Conservation (phyloP, 257 asterid species). For the Nicotiana paniculata region DNA sequence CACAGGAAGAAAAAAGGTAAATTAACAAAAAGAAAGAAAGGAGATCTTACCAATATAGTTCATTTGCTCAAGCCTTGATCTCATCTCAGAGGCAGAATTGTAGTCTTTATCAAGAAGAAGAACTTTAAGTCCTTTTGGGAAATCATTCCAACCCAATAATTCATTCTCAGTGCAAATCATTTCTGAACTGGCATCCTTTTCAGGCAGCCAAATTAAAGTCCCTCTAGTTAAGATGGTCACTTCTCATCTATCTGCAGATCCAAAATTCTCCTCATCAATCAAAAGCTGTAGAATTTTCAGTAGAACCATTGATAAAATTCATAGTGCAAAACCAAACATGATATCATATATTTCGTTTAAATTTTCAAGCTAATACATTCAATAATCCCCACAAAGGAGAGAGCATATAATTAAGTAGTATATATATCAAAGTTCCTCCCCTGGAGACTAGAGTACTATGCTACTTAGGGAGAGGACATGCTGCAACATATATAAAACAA, state of each 20-base stretch:
- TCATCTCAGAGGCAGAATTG: conserved; percentile 26
- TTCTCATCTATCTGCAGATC: conserved; percentile 9
- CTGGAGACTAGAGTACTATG: too few relatives aligned
- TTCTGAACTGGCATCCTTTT: conserved; percentile 40
- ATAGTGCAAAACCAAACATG: too few relatives aligned
- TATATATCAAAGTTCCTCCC: too few relatives aligned
- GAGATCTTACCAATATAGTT: conserved; percentile 28
- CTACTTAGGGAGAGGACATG: neutral
- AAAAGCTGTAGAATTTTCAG: neutral
- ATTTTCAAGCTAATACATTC: too few relatives aligned
- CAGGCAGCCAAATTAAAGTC: conserved; percentile 14
- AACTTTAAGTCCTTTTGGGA: conserved; percentile 47
- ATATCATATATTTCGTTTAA: too few relatives aligned
- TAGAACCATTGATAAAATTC: neutral
- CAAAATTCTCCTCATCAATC: neutral
- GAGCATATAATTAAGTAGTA: too few relatives aligned
- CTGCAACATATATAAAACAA: neutral
- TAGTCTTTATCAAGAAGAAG: conserved; percentile 34
- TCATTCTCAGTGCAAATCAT: conserved; percentile 47
- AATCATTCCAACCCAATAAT: conserved; percentile 42
- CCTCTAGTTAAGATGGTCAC: neutral
- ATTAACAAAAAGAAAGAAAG: neutral
- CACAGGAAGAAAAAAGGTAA: too few relatives aligned
- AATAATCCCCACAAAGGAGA: too few relatives aligned
- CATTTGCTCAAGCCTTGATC: conserved; percentile 37